Percentiles rank a stretch among this genome's conserved stretches.
Evolutionary conservation across 441 rosid genomes (phyloP).

Genomic region (California macrophylla): DNA sequence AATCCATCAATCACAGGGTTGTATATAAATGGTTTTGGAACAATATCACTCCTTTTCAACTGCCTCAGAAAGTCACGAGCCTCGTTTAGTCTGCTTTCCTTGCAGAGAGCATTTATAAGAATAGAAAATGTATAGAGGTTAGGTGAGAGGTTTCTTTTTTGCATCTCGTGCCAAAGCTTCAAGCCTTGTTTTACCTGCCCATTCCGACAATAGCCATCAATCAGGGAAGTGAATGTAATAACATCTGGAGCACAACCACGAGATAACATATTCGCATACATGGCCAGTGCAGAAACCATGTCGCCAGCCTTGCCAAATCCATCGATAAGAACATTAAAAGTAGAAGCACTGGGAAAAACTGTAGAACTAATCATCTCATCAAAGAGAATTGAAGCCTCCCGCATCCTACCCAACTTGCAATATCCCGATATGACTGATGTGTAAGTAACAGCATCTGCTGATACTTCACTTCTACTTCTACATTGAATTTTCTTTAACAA

Average conservation of each 20-base stretch:
- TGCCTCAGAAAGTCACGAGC: constrained; percentile 55
- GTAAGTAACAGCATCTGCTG: constrained; percentile 52
- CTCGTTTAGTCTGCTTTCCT: constrained; percentile 51
- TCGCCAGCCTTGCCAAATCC: constrained; percentile 65
- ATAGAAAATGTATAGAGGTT: constrained; percentile 57
- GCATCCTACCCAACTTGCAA: constrained; percentile 59
- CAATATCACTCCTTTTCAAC: constrained; percentile 35
- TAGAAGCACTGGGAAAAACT: constrained; percentile 38
- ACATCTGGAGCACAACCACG: constrained; percentile 49
- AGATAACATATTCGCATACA: constrained; percentile 40
- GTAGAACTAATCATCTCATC: constrained; percentile 49
- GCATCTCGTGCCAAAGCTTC: constrained; percentile 62
- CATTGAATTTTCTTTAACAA: constrained; percentile 39
- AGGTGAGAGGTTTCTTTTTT: constrained; percentile 39
- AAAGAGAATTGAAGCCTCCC: constrained; percentile 44
- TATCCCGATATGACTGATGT: constrained; percentile 62
- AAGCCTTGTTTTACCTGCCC: constrained; percentile 50
- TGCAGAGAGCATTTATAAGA: constrained; percentile 61
- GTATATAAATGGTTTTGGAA: constrained; percentile 58
- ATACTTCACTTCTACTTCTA: constrained; percentile 24
- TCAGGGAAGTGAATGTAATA: constrained; percentile 62
- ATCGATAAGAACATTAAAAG: constrained; percentile 66
- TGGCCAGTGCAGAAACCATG: constrained; percentile 37
- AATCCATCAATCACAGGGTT: constrained; percentile 85
- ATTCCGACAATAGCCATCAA: constrained; percentile 69